Base-by-base conservation (phyloP, 805 yeast species). In the Metschnikowia colocasiae region DNA sequence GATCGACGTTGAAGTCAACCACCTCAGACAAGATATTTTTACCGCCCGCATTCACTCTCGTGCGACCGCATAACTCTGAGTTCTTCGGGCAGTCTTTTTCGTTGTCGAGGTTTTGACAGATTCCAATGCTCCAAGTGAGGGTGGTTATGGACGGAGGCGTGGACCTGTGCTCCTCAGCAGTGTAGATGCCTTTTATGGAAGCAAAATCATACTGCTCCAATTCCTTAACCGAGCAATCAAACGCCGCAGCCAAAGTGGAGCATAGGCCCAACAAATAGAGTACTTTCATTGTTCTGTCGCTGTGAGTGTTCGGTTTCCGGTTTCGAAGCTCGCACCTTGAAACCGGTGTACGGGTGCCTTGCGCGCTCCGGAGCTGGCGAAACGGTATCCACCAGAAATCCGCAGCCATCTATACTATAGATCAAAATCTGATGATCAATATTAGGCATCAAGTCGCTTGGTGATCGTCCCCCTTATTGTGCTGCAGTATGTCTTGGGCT, bases 111-210 rank as follows among this genome's bases (percentile, higher is more conserved):
- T 65, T 61, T 39, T 79, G 81, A 67, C 95, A 88, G 7, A 89
- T 71, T 43, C 88, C 85, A 31, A 91, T 53, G 58, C 75, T 80
- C 91, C 96, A 87, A 2, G 79, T 73, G 29, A 74, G 64, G 42
- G 69, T 75, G 1, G 86, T 79, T 27, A 64, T 67, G 10, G 92
- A 78, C 1, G 99, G 98, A 15, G 98, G 98, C 9, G 97, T 87
- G 37, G 75, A 76, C 27, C 64, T 67, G 15, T 71, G 55, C 4
- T 57, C 32, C 5, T 73, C 59, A n/a, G 71, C 65, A 1, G 65
- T 45, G 54, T 79, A 78, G 4, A 78, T 60, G 3, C 85, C 85
- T 42, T 73, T 72, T 41, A 84, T 67, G 15, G 67, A 51, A 16
- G 68, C 67, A 47, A 84, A 68, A 45, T 79, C 71, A 59, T 70